Percentiles rank a stretch among this genome's conserved stretches.
Conservation (phyloP, 1,284 basidiomycete species). For the Trichosporon coremiiforme region DNA sequence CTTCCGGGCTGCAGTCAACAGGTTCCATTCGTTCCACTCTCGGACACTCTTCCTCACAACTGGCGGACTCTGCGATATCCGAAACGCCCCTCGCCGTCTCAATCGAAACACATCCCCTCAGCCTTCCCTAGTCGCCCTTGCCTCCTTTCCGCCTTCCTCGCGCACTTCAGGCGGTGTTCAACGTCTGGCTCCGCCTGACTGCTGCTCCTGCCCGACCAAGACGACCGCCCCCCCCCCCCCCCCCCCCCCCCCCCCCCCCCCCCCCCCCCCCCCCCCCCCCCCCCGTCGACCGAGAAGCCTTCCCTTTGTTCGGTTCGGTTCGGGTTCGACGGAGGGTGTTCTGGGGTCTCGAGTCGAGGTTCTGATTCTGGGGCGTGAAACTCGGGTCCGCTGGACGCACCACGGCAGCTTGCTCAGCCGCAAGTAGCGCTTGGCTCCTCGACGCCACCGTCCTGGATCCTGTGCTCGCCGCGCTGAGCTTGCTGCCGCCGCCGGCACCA, state of each 20-base stretch:
- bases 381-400: not conserved
- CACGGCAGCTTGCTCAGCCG: not conserved
- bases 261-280: no score
- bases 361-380: not conserved
- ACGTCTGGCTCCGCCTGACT: no score
- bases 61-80: not conserved
- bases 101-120: not conserved
- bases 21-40: not conserved
- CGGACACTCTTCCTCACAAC: no score
- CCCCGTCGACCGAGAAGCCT: not conserved
- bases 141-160: not conserved
- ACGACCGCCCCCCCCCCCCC: no score
- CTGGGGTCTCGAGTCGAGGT: not conserved
- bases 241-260: no score
- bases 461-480: not conserved
- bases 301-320: not conserved
- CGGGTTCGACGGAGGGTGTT: not conserved
- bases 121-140: no score
- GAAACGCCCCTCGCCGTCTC: not conserved
- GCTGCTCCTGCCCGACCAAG: no score
- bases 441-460: conserved; percentile 4
- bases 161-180: no score
- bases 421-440: not conserved
- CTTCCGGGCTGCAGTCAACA: not conserved
- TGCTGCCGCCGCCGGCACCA: not conserved